Evolutionary conservation across 805 yeast genomes (phyloP).

Genomic region (Starmerella scarabaei): DNA sequence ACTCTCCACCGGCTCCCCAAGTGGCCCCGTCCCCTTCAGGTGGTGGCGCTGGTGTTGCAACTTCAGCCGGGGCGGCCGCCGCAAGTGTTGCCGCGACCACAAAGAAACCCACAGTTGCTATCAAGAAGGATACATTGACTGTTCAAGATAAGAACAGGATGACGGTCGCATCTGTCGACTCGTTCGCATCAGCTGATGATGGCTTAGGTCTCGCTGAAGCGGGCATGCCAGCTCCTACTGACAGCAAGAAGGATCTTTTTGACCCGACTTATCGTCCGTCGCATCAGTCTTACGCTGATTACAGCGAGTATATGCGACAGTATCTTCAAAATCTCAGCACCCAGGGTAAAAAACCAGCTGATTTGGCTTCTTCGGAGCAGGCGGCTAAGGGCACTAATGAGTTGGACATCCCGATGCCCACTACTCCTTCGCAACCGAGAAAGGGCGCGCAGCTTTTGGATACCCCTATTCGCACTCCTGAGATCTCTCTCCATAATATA

Average conservation of each 20-base stretch:
- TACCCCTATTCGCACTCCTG: conserved; percentile 17
- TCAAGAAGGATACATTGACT: too few relatives aligned
- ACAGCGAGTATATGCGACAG: conserved; percentile 23
- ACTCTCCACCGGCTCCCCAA: too few relatives aligned
- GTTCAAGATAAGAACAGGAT: too few relatives aligned
- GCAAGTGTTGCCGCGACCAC: conserved; percentile 3
- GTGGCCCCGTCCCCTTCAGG: too few relatives aligned
- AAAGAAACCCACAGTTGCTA: too few relatives aligned
- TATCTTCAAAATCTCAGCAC: conserved; percentile 13
- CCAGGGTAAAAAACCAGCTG: not conserved
- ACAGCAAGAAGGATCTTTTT: conserved; percentile 1
- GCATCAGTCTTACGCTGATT: conserved; percentile 22
- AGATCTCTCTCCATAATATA: conserved; percentile 1
- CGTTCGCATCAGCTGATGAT: conserved; percentile 22
- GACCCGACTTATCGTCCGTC: conserved; percentile 14
- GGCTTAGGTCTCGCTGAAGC: conserved; percentile 6
- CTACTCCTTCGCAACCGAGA: not conserved
- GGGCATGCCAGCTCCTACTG: not conserved
- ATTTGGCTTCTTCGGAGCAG: not conserved
- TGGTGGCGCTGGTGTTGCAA: too few relatives aligned
- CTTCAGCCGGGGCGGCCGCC: too few relatives aligned
- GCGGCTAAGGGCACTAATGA: not conserved
- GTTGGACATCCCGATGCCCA: not conserved
- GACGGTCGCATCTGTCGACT: conserved; percentile 18
- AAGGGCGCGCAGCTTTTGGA: conserved; percentile 12